Evolutionary conservation across 1,139 yeast species (phyloP), one percentile per base, ranked within the genome.

Genomic region (Insectozyma bohioensis): DNA sequence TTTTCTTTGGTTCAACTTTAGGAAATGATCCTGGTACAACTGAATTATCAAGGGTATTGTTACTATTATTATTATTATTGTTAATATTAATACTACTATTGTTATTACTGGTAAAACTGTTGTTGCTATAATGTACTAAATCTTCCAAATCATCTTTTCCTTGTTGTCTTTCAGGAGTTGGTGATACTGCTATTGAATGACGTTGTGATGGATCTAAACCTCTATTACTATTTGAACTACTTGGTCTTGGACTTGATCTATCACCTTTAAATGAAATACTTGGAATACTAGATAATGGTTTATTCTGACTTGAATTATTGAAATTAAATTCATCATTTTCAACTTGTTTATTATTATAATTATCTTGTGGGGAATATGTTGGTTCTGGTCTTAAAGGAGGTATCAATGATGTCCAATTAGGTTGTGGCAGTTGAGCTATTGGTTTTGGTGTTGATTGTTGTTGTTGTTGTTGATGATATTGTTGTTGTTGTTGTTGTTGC

Each of bases 121-220:
- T n/a, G n/a, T n/a, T n/a, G n/a, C n/a, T n/a, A n/a, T n/a, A n/a
- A n/a, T n/a, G 75, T 34, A 72, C n/a, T 10, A 10, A 20, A n/a
- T 24, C 18, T 7, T 24, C n/a, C 11, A n/a, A 10, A n/a, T 14
- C 20, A 12, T 20, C 21, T 13, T 18, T 18, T 9, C 12, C 25
- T 13, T 25, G 24, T 17, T 26, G 32, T n/a, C 29, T 30, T 8
- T 37, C 37, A 1, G 48, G 43, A 10, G 40, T 35, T n/a, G 48
- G 48, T n/a, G 46, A 40, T 12, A 40, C 37, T 3, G 49, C 46
- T 20, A 46, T 46, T 3, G 52, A 48, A 30, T 46, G 51, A 30
- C 51, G 33, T 15, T 43, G 44, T 1, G 48, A 37, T 8, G 39
- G 42, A 21, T 34, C 40, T 20, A 33, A n/a, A 19, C n/a, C n/a